phyloP scores from a whole-genome alignment of 1,284 basidiomycete genomes.

The Omphalotus olearius region DNA sequence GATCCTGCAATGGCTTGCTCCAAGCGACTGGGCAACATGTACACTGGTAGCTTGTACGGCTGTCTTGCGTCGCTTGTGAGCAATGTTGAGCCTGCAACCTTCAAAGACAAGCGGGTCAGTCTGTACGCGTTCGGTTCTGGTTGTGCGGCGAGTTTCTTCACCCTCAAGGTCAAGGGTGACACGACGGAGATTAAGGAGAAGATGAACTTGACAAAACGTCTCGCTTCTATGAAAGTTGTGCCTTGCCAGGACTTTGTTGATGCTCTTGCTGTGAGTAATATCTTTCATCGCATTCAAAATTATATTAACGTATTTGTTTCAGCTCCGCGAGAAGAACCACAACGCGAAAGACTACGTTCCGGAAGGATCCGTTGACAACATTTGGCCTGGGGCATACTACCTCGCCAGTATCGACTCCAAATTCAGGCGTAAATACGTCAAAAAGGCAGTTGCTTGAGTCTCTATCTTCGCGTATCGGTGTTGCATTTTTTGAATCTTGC shows the following conservation, averaged over 20 bases:
- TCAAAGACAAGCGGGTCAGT: conserved; percentile 67
- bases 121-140: conserved; percentile 86
- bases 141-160: conserved; percentile 78
- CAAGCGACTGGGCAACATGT: conserved; percentile 85
- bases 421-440: conserved; percentile 86
- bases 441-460: conserved; percentile 41
- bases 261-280: conserved; percentile 47
- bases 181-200: conserved; percentile 67
- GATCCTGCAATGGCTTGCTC: conserved; percentile 66
- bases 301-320: conserved; percentile 8
- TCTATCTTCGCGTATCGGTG: not conserved
- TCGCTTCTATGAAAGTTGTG: conserved; percentile 87
- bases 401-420: conserved; percentile 90
- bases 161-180: conserved; percentile 69
- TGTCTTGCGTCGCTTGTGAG: conserved; percentile 71
- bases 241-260: conserved; percentile 74
- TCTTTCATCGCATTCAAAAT: not conserved
- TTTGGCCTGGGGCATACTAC: conserved; percentile 95
- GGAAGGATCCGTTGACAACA: conserved; percentile 83
- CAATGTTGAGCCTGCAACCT: conserved; percentile 46
- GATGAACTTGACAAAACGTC: conserved; percentile 69
- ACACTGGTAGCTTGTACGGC: conserved; percentile 84
- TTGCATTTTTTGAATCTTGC: not conserved
- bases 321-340: conserved; percentile 97
- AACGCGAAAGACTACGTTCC: conserved; percentile 87